Conservation (phyloP, 2,329 filamentous ascomycete species). For the Xylaria sp. region DNA sequence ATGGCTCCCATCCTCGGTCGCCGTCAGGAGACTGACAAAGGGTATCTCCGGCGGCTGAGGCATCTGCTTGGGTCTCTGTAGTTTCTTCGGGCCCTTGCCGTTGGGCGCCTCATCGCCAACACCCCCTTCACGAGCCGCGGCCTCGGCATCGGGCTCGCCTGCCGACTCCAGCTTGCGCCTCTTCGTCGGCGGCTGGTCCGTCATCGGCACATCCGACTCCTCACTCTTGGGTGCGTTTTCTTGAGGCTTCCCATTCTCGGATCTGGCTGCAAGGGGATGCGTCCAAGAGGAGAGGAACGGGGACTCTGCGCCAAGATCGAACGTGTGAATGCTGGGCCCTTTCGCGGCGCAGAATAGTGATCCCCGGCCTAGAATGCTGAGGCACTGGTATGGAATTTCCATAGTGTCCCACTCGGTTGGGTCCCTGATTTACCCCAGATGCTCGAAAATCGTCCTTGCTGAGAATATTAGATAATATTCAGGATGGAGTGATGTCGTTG, state of each 20-base stretch:
- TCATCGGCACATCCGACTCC: slow-evolving; percentile 14
- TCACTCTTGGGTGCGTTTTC: slow-evolving; percentile 8
- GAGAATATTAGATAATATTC: background rate
- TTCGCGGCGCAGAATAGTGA: slow-evolving; percentile 71
- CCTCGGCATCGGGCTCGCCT: slow-evolving; percentile 7
- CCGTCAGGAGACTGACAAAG: slow-evolving; percentile 69
- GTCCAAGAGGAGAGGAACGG: slow-evolving; percentile 32
- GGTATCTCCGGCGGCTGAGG: slow-evolving; percentile 49
- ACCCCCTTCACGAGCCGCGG: slow-evolving; percentile 13
- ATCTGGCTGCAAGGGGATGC: slow-evolving; percentile 26
- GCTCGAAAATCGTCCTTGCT: background rate
- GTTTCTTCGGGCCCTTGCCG: slow-evolving; percentile 24
- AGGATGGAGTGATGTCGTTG: background rate
- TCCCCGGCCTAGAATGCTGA: slow-evolving; percentile 52
- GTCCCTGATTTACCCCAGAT: background rate
- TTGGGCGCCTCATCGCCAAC: slow-evolving; percentile 7
- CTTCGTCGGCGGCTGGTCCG: slow-evolving; percentile 28
- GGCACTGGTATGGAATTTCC: slow-evolving; percentile 63
- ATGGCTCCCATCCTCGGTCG: slow-evolving; percentile 66
- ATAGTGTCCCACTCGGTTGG: slow-evolving; percentile 17
- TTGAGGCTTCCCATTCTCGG: slow-evolving; percentile 6
- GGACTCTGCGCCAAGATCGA: slow-evolving; percentile 48
- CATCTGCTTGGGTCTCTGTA: slow-evolving; percentile 32
- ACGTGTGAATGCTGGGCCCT: slow-evolving; percentile 71
- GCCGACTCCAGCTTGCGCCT: slow-evolving; percentile 27